Evolutionary conservation across 2,329 filamentous ascomycete genomes (phyloP), one percentile per base, ranked within the genome.

Genomic region (Claviceps digitariae): DNA sequence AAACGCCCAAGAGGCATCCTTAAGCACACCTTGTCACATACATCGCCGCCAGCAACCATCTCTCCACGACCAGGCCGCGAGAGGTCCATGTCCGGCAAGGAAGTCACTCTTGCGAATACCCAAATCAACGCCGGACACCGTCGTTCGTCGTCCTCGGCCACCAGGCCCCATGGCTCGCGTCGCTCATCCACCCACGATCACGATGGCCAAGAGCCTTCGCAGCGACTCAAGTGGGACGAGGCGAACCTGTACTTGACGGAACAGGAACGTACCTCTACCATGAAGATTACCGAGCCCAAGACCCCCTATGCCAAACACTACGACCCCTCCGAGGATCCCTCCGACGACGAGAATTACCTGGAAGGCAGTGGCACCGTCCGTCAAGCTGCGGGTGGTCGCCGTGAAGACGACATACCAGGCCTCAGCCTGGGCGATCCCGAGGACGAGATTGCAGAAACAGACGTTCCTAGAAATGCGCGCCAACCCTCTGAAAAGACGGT

Each of bases 261-360:
- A 72, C 91, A 97, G 70, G 89, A 97, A 70, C 90, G 87, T 70
- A 89, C 84, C 55, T 85, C 86, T 57, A 96, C 90, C 55, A 98
- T 98, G 93, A 98, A 97, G 77, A 98, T 98, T 59, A 87, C 90
- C 60, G 93, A 98, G 73, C 93, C 93, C 57, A 98, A 98, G 77
- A 98, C 93, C 8, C 93, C 93, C 4, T 98, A 91, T 67, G 93
- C 89, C 38, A 86, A 85, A 64, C 88, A 90, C 64, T 96, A 96
- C 69, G 87, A 97, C 64, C 90, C 90, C 4, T 68, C 82, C 44
- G 89, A 96, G 64, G 91, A 97, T 58, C 88, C 89, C 51, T 86
- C 84, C 36, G 88, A 93, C 58, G 84, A 95, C 63, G 77, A 86
- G 53, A 83, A 86, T 47, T 15, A 48, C 46, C 55, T 65, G 58